Base-by-base conservation (phyloP, 495 filamentous ascomycete species). In the Copromyces sp. region DNA sequence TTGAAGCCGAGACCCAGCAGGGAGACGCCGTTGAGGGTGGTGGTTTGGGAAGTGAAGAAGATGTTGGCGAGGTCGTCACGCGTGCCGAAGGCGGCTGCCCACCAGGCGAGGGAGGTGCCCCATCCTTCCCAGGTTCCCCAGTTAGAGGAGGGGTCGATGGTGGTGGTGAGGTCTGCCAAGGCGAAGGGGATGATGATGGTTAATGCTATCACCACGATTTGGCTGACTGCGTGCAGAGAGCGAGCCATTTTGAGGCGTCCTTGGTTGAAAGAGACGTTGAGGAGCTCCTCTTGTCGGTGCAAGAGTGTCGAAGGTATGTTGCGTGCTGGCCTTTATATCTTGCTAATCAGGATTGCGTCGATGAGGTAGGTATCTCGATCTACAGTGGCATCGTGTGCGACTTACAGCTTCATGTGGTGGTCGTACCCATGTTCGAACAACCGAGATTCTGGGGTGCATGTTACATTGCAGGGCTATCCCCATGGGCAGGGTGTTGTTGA, bases 61-160 rank as follows among this genome's bases (percentile, higher is more conserved):
- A 79, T 75, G 53, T 78, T 72, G 24, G 81, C 81, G 9, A 83
- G 68, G 69, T 83, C 81, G 59, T 81, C 75, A 16, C 77, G 74
- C 16, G 73, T 71, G 17, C 81, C 81, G 42, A 83, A 82, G 11
- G 79, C 78, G 16, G 59, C 71, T 12, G 79, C 81, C 81, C 81
- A 83, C 81, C 81, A 83, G 37, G 81, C 81, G 7, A 83, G 74
- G 24, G 81, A 83, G 2, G 78, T 78, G 24, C 81, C 81, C 79
- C 81, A 83, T 61, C 81, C 81, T 59, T 83, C 81, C 81, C 81
- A 83, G 4, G 71, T 78, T 39, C 81, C 81, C 74, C 76, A 80
- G 72, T 81, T 80, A 7, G 79, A 77, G 16, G 70, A 75, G 12
- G 78, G 71, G 39, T 75, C 74, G 68, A 82, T 80, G n/a, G 73